These are phyloP conservation scores for Trematosphaeria pertusa DNA, from an alignment of 2,329 filamentous ascomycete species.

Conservation along the genomic window DNA sequence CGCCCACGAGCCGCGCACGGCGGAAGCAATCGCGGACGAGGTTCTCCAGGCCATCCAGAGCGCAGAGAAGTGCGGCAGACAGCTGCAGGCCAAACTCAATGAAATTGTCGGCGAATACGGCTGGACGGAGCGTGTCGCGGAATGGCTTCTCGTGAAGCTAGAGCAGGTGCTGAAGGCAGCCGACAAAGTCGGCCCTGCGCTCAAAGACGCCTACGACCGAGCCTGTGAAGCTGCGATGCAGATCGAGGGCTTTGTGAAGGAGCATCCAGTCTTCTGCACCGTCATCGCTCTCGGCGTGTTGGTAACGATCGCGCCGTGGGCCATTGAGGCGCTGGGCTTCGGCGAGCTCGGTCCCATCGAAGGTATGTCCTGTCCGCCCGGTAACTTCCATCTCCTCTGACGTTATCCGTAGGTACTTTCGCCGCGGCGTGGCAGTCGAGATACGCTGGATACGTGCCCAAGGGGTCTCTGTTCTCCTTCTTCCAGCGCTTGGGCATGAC, in stretches of 20 bases:
- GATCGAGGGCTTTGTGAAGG: constrained; percentile 35
- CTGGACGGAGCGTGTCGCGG: constrained; percentile 42
- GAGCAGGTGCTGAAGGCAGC: constrained; percentile 28
- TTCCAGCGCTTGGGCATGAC: constrained; percentile 54
- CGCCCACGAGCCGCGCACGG: constrained; percentile 5
- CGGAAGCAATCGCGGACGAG: constrained; percentile 23
- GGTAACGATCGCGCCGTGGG: constrained; percentile 33
- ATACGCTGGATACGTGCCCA: constrained; percentile 50
- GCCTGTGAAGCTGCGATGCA: constrained; percentile 28
- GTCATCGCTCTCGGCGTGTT: constrained; percentile 42
- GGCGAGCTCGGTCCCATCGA: constrained; percentile 37
- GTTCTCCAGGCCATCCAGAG: constrained; percentile 27
- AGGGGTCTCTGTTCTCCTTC: constrained; percentile 51
- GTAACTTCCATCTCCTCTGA: no score
- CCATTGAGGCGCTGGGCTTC: constrained; percentile 42
- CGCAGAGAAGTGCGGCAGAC: constrained; percentile 21
- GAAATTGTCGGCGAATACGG: constrained; percentile 29
- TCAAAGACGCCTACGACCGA: constrained; percentile 32
- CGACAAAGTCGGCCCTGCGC: constrained; percentile 29
- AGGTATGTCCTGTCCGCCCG: constrained; percentile 28
- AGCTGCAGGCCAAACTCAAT: constrained; percentile 31
- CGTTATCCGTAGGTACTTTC: constrained; percentile 34
- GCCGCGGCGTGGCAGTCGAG: constrained; percentile 50
- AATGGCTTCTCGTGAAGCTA: constrained; percentile 36
- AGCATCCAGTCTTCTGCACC: constrained; percentile 38